Base-by-base conservation (phyloP, 495 filamentous ascomycete species). In the Aspergillus steynii region DNA sequence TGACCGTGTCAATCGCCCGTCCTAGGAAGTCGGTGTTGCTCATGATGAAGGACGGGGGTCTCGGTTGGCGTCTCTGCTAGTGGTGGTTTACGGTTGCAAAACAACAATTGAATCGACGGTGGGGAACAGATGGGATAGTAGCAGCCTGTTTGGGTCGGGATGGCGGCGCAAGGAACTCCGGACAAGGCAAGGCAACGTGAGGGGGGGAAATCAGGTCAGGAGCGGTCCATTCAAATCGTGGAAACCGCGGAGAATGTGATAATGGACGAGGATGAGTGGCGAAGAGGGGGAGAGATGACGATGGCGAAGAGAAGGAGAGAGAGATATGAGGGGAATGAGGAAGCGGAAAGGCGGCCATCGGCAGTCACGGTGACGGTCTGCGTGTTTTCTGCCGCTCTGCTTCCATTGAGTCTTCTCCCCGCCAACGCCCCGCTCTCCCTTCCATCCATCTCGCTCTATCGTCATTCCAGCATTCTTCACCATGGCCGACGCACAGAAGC, bases 1-100 rank as follows among this genome's bases (percentile, higher is more conserved):
- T 96, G 63, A 98, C 96, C 66, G 88, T 86, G 65, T 92, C 90
- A 81, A 99, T 97, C 54, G 95, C 95, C 67, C 93, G 90, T 70
- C 91, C 92, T 64, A 98, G 84, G 68, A 98, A 99, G 77, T 98
- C 93, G 69, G 92, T 96, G 73, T 97, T 96, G 66, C 92, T 96
- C 95, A 99, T 98, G 56, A 74, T 79, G 72, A 55, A 49, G 26
- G 50, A 26, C 20, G 12, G n/a, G 29, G 15, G 37, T 31, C 34
- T 53, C 27, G 29, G 28, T 5, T 29, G 27, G 5, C 27, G 27
- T 53, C 51, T 29, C 8, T 31, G 51, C 51, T 27, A 15, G 8
- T 27, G 29, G 5, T 7, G n/a, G 29, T 61, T 61, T 25, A 53
- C 4, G 20, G 20, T 20, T 20, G 20, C 20, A 20, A 20, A 20